Conservation (phyloP, 345 rosid genomes). For the Corymbia maculata region DNA sequence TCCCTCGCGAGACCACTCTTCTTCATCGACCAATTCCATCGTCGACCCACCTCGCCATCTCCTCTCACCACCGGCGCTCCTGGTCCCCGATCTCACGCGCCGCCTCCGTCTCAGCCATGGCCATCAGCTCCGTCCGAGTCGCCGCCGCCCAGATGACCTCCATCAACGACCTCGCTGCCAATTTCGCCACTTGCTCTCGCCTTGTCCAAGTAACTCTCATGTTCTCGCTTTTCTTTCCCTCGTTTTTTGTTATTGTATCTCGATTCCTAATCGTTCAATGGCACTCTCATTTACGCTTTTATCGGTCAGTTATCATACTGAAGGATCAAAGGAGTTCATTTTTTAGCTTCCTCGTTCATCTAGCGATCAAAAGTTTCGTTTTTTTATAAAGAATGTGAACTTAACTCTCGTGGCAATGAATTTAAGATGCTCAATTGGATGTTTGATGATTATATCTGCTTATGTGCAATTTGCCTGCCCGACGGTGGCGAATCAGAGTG, state of each 20-base stretch:
- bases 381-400: neutral
- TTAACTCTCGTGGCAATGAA: neutral
- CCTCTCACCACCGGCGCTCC: neutral
- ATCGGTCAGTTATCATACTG: neutral
- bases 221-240: neutral
- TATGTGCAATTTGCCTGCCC: neutral
- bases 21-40: neutral
- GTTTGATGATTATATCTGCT: neutral
- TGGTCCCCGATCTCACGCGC: neutral
- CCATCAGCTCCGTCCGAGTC: conserved; percentile 53
- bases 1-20: neutral
- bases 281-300: neutral
- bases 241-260: neutral
- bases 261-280: neutral
- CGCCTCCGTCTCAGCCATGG: conserved; percentile 24
- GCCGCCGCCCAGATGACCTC: conserved; percentile 99
- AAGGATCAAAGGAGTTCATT: neutral
- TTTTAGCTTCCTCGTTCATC: neutral
- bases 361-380: neutral
- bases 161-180: conserved; percentile 66
- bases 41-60: neutral
- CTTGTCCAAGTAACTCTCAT: conserved; percentile 49
- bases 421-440: neutral
- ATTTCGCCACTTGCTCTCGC: conserved; percentile 82
- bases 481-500: neutral